Conservation (phyloP, 306 rosid species). For the Vicia villosa region DNA sequence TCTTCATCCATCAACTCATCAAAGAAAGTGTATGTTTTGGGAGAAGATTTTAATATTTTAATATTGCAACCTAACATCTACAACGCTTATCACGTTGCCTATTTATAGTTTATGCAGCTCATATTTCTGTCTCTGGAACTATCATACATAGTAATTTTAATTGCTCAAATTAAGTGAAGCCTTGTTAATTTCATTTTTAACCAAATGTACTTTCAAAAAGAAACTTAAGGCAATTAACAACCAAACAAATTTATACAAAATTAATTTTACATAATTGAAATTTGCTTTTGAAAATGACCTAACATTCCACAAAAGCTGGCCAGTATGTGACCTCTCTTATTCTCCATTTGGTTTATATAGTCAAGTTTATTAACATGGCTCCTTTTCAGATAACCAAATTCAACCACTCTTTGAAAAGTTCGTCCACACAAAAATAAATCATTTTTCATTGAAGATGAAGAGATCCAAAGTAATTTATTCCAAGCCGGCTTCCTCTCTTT, state of each 20-base stretch:
- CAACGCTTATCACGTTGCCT: too few species aligned
- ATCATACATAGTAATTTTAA: too few species aligned
- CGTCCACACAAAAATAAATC: slow-evolving; percentile 1
- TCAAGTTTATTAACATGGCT: slow-evolving; percentile 10
- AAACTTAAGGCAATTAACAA: background rate
- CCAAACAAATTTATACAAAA: slow-evolving; percentile 7
- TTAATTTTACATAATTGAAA: background rate
- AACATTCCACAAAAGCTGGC: slow-evolving; percentile 4
- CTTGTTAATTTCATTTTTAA: background rate
- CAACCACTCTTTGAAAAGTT: slow-evolving; percentile 25
- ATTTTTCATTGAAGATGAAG: slow-evolving; percentile 27
- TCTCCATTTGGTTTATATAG: background rate
- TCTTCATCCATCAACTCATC: too few species aligned
- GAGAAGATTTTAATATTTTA: too few species aligned
- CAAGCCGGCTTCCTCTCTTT: slow-evolving; percentile 33
- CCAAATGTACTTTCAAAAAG: background rate
- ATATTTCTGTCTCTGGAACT: too few species aligned
- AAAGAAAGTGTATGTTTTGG: too few species aligned
- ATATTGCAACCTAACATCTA: too few species aligned
- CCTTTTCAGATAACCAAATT: slow-evolving; percentile 23
- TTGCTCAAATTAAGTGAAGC: too few species aligned
- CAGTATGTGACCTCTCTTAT: background rate
- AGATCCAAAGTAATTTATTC: slow-evolving; percentile 37
- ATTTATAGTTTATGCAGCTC: too few species aligned
- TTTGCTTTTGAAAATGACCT: background rate